Base-by-base conservation (phyloP, 2,329 filamentous ascomycete species). In the Penicillium sclerotiorum region DNA sequence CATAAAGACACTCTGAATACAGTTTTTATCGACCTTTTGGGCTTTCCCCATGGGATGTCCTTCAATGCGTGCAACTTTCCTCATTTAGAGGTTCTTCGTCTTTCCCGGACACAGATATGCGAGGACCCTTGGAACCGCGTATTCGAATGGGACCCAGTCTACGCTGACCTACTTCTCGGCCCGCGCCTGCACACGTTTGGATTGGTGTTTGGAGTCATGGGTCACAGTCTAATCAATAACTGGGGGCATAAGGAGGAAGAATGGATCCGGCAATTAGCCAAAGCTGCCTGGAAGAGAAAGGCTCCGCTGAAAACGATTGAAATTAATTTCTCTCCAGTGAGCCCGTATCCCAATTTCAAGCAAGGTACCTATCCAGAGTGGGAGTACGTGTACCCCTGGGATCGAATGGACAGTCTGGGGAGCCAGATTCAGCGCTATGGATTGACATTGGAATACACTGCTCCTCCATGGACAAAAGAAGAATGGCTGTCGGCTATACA, bases 241-340 rank as follows among this genome's bases (percentile, higher is more conserved):
- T 52, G 41, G 17, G 49, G 49, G 8, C 17, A 27, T 6, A 44
- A 36, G 28, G 49, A 52, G 87, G 89, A 47, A 82, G 94, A 53
- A 78, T 94, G 52, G 84, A 87, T 65, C 77, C 68, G 64, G 77
- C 28, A 78, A 61, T 78, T 85, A 58, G 80, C 83, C 60, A 81
- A 89, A 69, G 89, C 93, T 53, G 90, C 90, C 49, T 89, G 88
- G 90, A 77, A 66, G 77, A 58, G 40, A 8, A 22, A 28, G 15
- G 41, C 45, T 3, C 7, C 35, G 13, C 20, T 52, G 22, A 30
- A 49, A 20, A 52, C 23, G 6, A 52, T 56, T 23, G 51, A 52
- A 8, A 50, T 48, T 2, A 25, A 40, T 9, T 42, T 52, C 21
- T 22, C 46, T 23, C 49, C 49, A 11, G 17, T 41, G 13, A 41